These are phyloP conservation scores for Epichloe baconii DNA, from an alignment of 2,329 filamentous ascomycete species.

Conservation along the genomic window DNA sequence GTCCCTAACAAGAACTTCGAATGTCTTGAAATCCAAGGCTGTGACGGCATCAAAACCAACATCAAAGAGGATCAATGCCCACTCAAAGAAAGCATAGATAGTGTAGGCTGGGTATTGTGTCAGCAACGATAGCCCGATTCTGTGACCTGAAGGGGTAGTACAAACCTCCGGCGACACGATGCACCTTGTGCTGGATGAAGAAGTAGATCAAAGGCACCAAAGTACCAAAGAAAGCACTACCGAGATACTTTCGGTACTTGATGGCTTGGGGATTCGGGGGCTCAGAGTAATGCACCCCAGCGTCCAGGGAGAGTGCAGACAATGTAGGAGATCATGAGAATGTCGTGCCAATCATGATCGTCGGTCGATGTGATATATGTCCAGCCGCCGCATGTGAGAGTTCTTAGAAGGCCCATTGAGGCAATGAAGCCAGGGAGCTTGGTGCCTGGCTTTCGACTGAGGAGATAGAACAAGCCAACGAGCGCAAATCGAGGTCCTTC, in stretches of 20 bases:
- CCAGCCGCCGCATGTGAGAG: conserved; percentile 92
- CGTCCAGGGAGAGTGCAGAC: conserved; percentile 85
- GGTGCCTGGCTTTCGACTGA: conserved; percentile 65
- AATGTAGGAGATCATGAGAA: conserved; percentile 98
- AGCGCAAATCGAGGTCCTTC: conserved; percentile 79
- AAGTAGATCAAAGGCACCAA: conserved; percentile 87
- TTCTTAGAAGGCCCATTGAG: conserved; percentile 70
- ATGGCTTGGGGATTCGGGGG: conserved; percentile 68
- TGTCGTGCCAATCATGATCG: conserved; percentile 96
- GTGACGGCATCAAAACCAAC: conserved; percentile 95
- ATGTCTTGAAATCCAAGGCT: conserved; percentile 75
- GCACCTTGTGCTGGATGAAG: conserved; percentile 97
- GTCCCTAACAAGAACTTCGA: conserved; percentile 82
- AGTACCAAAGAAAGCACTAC: conserved; percentile 76
- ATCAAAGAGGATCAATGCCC: conserved; percentile 87
- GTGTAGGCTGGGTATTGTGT: conserved; percentile 64
- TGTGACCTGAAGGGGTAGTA: conserved; percentile 1
- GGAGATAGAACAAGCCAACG: conserved; percentile 80
- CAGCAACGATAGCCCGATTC: neutral
- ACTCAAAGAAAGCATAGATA: conserved; percentile 95
- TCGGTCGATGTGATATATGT: conserved; percentile 98
- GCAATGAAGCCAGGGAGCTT: conserved; percentile 72
- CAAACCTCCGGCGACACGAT: conserved; percentile 83
- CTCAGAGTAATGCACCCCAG: conserved; percentile 79
- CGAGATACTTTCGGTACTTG: conserved; percentile 79